A percentile compares a stretch with the other conserved stretches of the same genome.
phyloP scores from a whole-genome alignment of 345 rosid genomes.

The Cardamine chenopodiifolia region DNA sequence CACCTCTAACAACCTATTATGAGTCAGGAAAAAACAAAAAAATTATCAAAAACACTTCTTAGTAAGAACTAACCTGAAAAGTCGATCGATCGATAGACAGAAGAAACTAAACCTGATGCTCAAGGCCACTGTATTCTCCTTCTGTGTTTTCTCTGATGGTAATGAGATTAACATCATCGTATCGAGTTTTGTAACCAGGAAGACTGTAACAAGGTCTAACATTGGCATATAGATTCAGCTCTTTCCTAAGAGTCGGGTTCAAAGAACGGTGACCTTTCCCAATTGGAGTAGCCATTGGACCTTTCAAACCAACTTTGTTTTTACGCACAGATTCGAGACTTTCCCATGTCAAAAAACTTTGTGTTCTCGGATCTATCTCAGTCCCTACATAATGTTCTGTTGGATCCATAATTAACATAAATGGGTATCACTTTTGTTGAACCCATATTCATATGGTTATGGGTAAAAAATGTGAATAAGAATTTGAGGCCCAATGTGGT shows the following conservation, averaged over 20 bases:
- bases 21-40: constrained; percentile 6
- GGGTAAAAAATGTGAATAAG: too few species aligned
- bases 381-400: constrained; percentile 82
- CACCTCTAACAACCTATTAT: constrained; percentile 95
- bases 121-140: constrained; percentile 99
- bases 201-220: constrained; percentile 99
- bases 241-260: constrained; percentile 93
- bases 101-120: constrained; percentile 73
- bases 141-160: constrained; percentile 98
- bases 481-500: too few species aligned
- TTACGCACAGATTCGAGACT: constrained; percentile 92
- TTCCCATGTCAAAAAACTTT: constrained; percentile 96
- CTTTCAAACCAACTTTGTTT: constrained; percentile 92
- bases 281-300: constrained; percentile 99
- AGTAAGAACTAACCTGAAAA: background rate
- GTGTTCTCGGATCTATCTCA: constrained; percentile 92
- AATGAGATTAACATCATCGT: constrained; percentile 85
- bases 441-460: too few species aligned
- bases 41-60: background rate
- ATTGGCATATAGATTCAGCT: constrained; percentile 91
- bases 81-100: background rate
- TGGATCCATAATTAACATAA: too few species aligned
- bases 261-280: constrained; percentile 99
- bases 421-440: too few species aligned
- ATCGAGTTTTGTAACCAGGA: constrained; percentile 91